Percentiles rank a stretch among this genome's conserved stretches.
Evolutionary conservation across 164 flowering plant species (phyloP).

Genomic region (Magnolia officinalis): DNA sequence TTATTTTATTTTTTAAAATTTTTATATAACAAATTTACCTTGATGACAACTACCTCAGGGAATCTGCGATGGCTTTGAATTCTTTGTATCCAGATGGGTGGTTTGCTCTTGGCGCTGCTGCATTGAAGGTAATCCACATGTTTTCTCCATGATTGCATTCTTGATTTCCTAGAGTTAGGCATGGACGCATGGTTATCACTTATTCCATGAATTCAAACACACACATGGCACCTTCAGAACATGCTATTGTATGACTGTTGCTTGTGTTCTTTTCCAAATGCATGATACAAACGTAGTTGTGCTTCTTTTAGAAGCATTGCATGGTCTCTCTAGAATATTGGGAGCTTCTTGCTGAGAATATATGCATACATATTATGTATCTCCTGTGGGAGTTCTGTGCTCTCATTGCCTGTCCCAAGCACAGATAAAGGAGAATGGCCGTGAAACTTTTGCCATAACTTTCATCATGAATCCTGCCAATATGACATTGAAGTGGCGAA

Average conservation of each 20-base stretch:
- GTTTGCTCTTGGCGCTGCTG: constrained; percentile 99
- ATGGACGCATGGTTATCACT: neutral
- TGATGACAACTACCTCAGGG: constrained; percentile 42
- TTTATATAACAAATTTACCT: neutral
- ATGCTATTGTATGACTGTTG: neutral
- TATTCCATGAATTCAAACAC: neutral
- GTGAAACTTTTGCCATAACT: too few relatives aligned
- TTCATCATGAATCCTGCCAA: too few relatives aligned
- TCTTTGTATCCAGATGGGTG: constrained; percentile 94
- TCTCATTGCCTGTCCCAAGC: too few relatives aligned
- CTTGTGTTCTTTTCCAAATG: neutral
- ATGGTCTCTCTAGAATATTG: neutral
- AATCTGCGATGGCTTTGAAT: constrained; percentile 87
- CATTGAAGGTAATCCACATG: constrained; percentile 56
- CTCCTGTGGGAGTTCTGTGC: too few relatives aligned
- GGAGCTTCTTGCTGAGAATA: neutral
- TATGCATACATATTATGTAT: neutral
- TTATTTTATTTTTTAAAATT: too few relatives aligned
- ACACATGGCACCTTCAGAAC: constrained; percentile 1
- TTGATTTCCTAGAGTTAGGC: neutral
- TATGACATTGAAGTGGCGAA: too few relatives aligned
- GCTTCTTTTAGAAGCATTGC: neutral
- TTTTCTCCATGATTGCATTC: constrained; percentile 2
- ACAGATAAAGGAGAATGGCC: too few relatives aligned
- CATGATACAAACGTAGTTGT: neutral